Conservation (phyloP, 1,284 basidiomycete genomes). For the Volvariella surrecta region DNA sequence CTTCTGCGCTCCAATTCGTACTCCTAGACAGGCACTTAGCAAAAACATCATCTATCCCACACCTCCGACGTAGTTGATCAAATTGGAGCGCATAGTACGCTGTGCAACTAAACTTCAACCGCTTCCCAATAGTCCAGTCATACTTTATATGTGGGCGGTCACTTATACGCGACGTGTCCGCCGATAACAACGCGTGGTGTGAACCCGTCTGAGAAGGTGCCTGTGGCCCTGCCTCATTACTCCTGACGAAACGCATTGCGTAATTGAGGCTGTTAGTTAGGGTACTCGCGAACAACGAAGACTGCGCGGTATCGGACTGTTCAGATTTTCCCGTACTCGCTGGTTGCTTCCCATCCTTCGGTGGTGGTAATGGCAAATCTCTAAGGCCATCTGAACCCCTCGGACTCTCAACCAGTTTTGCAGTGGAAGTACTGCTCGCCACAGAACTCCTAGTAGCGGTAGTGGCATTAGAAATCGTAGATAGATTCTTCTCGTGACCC, state of each 20-base stretch:
- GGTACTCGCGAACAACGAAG: conserved; percentile 33
- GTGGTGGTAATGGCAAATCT: conserved; percentile 14
- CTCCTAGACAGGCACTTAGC: conserved; percentile 54
- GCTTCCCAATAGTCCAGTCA: conserved; percentile 66
- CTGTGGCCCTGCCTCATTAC: conserved; percentile 22
- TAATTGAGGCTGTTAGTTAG: conserved; percentile 44
- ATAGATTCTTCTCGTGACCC: conserved; percentile 5
- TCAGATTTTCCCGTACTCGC: not conserved
- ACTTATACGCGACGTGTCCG: conserved; percentile 41
- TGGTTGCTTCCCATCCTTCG: conserved; percentile 7
- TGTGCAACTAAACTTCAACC: conserved; percentile 67
- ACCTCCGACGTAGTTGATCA: conserved; percentile 52
- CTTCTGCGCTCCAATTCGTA: conserved; percentile 62
- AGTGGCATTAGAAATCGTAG: not conserved
- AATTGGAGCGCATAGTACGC: conserved; percentile 77
- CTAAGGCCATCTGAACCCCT: conserved; percentile 12
- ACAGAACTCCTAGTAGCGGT: conserved; percentile 12
- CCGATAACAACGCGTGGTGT: conserved; percentile 39
- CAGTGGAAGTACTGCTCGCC: conserved; percentile 31
- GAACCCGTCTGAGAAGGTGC: conserved; percentile 23
- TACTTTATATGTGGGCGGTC: conserved; percentile 74
- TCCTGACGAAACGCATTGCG: conserved; percentile 51
- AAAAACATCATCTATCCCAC: conserved; percentile 58
- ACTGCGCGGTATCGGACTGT: conserved; percentile 4
- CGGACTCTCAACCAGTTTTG: conserved; percentile 23